These are phyloP conservation scores for Aspergillus awamori DNA, from an alignment of 2,329 filamentous ascomycete genomes.

Conservation along the genomic window DNA sequence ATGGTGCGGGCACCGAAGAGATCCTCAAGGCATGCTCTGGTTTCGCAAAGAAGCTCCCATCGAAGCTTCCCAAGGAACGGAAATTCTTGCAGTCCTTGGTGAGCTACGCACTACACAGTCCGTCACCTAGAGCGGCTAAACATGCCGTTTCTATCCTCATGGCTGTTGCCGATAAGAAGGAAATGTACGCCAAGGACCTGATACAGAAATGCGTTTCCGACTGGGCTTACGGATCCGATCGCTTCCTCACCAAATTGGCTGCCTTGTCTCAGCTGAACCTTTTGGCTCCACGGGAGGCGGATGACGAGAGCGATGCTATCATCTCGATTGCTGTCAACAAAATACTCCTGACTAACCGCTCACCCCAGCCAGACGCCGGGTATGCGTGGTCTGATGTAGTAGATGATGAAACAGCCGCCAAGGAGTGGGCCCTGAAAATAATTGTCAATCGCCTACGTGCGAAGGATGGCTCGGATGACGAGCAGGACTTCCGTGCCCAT, in stretches of 20 bases:
- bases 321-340: constrained; percentile 75
- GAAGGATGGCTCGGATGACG: constrained; percentile 53
- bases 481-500: constrained; percentile 51
- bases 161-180: constrained; percentile 73
- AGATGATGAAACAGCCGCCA: constrained; percentile 81
- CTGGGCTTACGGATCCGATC: constrained; percentile 70
- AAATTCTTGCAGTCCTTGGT: constrained; percentile 80
- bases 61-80: constrained; percentile 78
- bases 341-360: constrained; percentile 71
- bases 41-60: constrained; percentile 82
- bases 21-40: constrained; percentile 92
- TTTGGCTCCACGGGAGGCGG: constrained; percentile 70
- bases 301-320: constrained; percentile 75
- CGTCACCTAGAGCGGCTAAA: constrained; percentile 81
- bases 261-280: constrained; percentile 70
- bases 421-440: constrained; percentile 80
- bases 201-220: constrained; percentile 73
- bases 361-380: constrained; percentile 54
- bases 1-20: constrained; percentile 77
- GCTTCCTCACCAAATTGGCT: constrained; percentile 67
- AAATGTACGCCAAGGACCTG: constrained; percentile 83
- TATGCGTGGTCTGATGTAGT: constrained; percentile 71
- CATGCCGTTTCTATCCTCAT: constrained; percentile 91
- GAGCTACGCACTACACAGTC: constrained; percentile 80
- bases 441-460: constrained; percentile 83